These are phyloP conservation scores for Tylopilus sp. DNA, from an alignment of 768 basidiomycete species.

Conservation along the genomic window DNA sequence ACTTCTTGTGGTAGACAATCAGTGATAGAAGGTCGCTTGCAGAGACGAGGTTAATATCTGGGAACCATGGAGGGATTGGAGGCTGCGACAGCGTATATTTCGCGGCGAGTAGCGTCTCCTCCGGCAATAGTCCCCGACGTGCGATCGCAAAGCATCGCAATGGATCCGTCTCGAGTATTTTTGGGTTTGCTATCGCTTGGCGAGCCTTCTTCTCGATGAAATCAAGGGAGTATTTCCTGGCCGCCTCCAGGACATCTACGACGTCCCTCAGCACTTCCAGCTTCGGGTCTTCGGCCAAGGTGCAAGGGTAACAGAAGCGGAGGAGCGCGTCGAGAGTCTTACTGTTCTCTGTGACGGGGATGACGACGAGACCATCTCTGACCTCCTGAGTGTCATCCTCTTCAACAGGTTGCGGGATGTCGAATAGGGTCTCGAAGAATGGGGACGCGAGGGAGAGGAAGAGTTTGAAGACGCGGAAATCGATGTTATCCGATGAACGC, in stretches of 20 bases:
- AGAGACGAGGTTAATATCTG: conserved; percentile 27
- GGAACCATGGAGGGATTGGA: conserved; percentile 18
- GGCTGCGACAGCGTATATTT: conserved; percentile 22
- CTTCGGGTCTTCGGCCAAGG: neutral
- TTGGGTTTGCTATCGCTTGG: too few relatives aligned
- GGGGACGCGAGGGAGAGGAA: conserved; percentile 28
- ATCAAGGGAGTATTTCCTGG: too few relatives aligned
- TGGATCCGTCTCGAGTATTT: neutral
- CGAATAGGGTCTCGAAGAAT: conserved; percentile 35
- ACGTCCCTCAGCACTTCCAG: neutral
- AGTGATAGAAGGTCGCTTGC: conserved; percentile 23
- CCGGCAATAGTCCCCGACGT: neutral
- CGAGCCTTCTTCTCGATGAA: too few relatives aligned
- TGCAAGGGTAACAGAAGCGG: too few relatives aligned
- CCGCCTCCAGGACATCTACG: too few relatives aligned
- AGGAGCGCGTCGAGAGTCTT: too few relatives aligned
- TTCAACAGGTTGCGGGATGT: conserved; percentile 22
- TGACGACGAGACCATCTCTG: too few relatives aligned
- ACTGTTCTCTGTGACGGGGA: too few relatives aligned
- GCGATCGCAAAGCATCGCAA: neutral
- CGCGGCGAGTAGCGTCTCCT: too few relatives aligned
- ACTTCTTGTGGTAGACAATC: conserved; percentile 17
- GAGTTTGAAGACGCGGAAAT: conserved; percentile 19
- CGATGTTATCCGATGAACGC: too few relatives aligned
- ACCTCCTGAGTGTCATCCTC: neutral